phyloP scores from a whole-genome alignment of 2,329 filamentous ascomycete species.

The Arthrobotrys entomopaga region DNA sequence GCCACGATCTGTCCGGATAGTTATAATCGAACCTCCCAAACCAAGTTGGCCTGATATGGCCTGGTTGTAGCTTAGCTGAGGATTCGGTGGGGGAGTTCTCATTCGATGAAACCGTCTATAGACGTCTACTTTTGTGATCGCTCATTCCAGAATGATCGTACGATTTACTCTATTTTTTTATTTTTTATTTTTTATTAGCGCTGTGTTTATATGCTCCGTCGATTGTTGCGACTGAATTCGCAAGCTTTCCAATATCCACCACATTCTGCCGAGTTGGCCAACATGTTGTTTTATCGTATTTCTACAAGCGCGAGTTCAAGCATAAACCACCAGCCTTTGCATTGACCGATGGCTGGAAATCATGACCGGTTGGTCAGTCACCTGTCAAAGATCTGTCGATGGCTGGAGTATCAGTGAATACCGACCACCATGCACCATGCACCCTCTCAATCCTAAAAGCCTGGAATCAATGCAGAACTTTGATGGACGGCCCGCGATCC shows the following conservation, averaged over 20 bases:
- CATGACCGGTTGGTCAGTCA: not conserved
- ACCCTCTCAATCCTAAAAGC: slow-evolving; percentile 4
- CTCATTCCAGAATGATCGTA: not conserved
- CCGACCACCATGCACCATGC: not conserved
- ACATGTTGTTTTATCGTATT: slow-evolving; percentile 1
- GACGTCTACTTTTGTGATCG: slow-evolving; percentile 1
- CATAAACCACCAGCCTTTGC: not conserved
- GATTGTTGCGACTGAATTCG: not conserved
- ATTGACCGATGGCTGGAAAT: slow-evolving; percentile 1
- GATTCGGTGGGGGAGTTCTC: not conserved
- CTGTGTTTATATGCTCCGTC: not conserved
- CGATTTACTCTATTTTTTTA: not conserved
- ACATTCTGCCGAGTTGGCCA: slow-evolving; percentile 8
- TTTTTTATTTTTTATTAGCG: not conserved
- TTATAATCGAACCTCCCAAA: not conserved
- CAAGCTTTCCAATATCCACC: not conserved
- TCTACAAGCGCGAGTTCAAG: not conserved
- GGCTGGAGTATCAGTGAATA: not conserved
- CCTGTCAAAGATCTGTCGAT: not conserved
- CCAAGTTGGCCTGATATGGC: not conserved
- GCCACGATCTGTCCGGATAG: slow-evolving; percentile 1
- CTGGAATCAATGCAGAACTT: no score
- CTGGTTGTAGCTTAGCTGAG: not conserved
- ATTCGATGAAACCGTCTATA: slow-evolving; percentile 3
- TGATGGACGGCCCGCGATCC: no score